Conservation (phyloP, 768 basidiomycete genomes). For the Coprinopsis marcescibilis region DNA sequence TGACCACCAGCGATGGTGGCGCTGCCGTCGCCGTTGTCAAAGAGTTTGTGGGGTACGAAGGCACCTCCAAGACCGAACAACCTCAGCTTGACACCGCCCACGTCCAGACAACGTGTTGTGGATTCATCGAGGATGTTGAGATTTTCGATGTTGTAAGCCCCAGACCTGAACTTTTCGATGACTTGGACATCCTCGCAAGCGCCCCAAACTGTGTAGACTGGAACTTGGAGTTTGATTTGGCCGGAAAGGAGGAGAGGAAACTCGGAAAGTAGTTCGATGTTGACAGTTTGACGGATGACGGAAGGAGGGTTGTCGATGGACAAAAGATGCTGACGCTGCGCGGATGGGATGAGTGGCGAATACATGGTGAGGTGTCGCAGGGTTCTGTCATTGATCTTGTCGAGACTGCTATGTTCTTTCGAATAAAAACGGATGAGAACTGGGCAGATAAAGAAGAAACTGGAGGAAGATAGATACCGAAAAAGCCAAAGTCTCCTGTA, state of each 20-base stretch:
- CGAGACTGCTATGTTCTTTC: conserved; percentile 78
- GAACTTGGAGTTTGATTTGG: conserved; percentile 85
- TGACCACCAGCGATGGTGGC: conserved; percentile 98
- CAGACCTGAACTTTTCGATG: conserved; percentile 87
- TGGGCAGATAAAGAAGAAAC: conserved; percentile 6
- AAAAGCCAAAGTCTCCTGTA: conserved; percentile 99
- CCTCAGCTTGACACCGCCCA: conserved; percentile 90
- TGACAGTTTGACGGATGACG: conserved; percentile 66
- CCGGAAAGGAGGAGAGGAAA: conserved; percentile 89
- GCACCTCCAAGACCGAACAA: conserved; percentile 96
- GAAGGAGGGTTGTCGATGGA: conserved; percentile 63
- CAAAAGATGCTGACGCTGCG: conserved; percentile 75
- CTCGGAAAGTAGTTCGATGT: conserved; percentile 81
- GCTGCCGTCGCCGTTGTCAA: conserved; percentile 87
- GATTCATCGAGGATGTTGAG: conserved; percentile 92
- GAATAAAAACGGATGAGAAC: conserved; percentile 13
- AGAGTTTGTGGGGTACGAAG: conserved; percentile 90
- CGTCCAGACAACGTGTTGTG: conserved; percentile 85
- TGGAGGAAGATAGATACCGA: conserved; percentile 46
- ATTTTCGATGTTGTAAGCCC: conserved; percentile 80
- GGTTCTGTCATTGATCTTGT: conserved; percentile 91
- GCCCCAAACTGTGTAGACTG: conserved; percentile 96
- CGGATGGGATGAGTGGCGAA: conserved; percentile 85
- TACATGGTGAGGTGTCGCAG: conserved; percentile 95
- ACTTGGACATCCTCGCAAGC: conserved; percentile 94